Evolutionary conservation across 2,329 filamentous ascomycete species (phyloP), one percentile per base, ranked within the genome.

Genomic region (Ascochyta fabae): DNA sequence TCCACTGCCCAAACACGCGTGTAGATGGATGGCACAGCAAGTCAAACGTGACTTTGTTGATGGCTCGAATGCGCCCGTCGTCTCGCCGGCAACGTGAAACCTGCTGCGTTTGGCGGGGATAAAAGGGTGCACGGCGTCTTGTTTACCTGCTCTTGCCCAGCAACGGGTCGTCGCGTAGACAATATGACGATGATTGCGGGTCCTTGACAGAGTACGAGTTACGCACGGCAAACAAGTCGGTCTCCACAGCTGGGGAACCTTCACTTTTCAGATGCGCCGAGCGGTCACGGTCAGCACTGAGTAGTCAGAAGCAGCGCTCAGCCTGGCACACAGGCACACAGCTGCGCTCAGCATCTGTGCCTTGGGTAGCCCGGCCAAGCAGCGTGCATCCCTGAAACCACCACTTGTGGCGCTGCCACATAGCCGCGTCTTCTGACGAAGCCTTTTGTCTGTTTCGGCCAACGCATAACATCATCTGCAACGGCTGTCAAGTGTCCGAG

Each of bases 91-190:
- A 60, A 62, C 39, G 33, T 46, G 48, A 71, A 73, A 73, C 73
- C 69, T 66, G 66, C 46, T 67, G 50, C 33, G 68, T 66, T 61
- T 68, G 67, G 67, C 64, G 69, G 64, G 61, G 61, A 44, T 59
- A 6, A 27, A 26, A 46, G 53, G 56, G 56, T 60, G 44, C 55
- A 61, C 58, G 34, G 54, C 55, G 54, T 57, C 47, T 43, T 69
- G 69, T 71, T 72, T 71, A 68, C 68, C 58, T 10, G 5, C 13
- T 31, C 29, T 15, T 31, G 12, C 12, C 57, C 60, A 65, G 68
- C 68, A 71, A 73, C 69, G 58, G 56, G 3, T 51, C 44, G 68
- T 60, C 56, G 53, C 48, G 53, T 39, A 34, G 51, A 54, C 44
- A 33, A 48, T 53, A 33, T 55, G 53, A 55, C 53, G 46, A 19